Evolutionary conservation across 2,329 filamentous ascomycete species (phyloP).

Genomic region (Tolypocladium tropicale): DNA sequence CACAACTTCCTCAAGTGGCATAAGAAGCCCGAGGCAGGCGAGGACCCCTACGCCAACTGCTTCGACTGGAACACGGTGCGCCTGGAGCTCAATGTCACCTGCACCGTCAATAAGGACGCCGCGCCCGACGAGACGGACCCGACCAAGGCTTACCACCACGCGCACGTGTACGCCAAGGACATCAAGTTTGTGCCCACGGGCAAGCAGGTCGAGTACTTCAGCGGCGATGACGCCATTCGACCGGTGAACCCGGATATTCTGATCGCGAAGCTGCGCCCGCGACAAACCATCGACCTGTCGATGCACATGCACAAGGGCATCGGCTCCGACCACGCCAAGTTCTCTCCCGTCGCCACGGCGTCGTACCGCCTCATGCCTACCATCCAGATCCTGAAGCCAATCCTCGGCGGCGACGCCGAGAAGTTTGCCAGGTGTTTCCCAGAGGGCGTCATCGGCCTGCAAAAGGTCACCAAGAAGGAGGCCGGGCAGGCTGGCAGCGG

Average conservation of each 20-base stretch:
- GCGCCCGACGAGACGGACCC: conserved; percentile 68
- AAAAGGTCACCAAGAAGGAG: conserved; percentile 60
- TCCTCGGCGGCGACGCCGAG: conserved; percentile 73
- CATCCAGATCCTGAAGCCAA: conserved; percentile 75
- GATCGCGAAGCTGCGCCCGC: conserved; percentile 85
- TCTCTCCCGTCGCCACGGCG: conserved; percentile 90
- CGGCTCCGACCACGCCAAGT: conserved; percentile 92
- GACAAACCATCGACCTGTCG: conserved; percentile 74
- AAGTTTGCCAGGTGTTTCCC: conserved; percentile 91
- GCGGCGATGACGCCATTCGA: conserved; percentile 55
- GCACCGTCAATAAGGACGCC: conserved; percentile 68
- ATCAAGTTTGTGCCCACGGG: conserved; percentile 70
- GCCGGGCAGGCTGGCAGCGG: conserved; percentile 47
- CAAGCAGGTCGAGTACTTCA: conserved; percentile 59
- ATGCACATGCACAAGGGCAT: conserved; percentile 95
- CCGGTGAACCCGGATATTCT: conserved; percentile 87
- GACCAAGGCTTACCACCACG: conserved; percentile 73
- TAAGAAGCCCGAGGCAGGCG: conserved; percentile 55
- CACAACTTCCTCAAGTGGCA: conserved; percentile 72
- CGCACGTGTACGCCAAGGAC: conserved; percentile 70
- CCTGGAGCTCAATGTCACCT: conserved; percentile 66
- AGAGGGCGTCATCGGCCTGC: conserved; percentile 72
- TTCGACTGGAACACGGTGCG: conserved; percentile 83
- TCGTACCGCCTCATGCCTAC: conserved; percentile 84
- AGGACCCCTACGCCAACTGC: conserved; percentile 48